Evolutionary conservation across 1,284 basidiomycete species (phyloP).

Genomic region (Austroboletus niveus): DNA sequence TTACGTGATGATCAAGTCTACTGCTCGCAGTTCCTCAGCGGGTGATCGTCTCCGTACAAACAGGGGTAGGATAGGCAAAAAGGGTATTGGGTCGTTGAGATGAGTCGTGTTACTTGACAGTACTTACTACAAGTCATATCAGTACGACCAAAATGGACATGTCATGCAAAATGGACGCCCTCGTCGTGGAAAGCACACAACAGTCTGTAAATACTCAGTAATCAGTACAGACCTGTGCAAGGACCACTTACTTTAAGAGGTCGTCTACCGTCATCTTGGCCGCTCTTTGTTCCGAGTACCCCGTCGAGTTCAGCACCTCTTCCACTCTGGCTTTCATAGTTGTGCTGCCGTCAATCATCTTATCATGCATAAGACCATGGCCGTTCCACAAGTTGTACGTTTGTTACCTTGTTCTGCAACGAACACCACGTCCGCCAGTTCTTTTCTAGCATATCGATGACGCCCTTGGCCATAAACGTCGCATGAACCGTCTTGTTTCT

Average conservation of each 20-base stretch:
- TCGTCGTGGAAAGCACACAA: constrained; percentile 57
- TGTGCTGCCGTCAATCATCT: constrained; percentile 74
- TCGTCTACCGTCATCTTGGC: constrained; percentile 84
- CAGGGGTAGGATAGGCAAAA: no score
- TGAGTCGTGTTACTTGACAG: no score
- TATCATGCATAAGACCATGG: constrained; percentile 1
- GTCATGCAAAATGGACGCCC: constrained; percentile 58
- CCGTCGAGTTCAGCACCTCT: constrained; percentile 65
- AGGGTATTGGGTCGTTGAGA: no score
- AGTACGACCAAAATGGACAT: no score
- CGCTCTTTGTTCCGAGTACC: constrained; percentile 66
- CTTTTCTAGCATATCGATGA: constrained; percentile 90
- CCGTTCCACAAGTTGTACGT: neutral
- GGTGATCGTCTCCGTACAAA: no score
- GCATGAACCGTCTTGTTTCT: constrained; percentile 91
- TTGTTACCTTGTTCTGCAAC: constrained; percentile 65
- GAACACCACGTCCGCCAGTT: constrained; percentile 97
- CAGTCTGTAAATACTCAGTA: constrained; percentile 39
- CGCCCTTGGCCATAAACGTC: constrained; percentile 89
- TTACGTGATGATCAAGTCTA: no score
- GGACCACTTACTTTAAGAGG: constrained; percentile 57
- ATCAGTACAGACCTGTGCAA: neutral
- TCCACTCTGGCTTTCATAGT: constrained; percentile 78
- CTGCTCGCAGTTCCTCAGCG: no score
- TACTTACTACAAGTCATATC: no score